phyloP scores from a whole-genome alignment of 805 yeast genomes.

The Candida piceae region DNA sequence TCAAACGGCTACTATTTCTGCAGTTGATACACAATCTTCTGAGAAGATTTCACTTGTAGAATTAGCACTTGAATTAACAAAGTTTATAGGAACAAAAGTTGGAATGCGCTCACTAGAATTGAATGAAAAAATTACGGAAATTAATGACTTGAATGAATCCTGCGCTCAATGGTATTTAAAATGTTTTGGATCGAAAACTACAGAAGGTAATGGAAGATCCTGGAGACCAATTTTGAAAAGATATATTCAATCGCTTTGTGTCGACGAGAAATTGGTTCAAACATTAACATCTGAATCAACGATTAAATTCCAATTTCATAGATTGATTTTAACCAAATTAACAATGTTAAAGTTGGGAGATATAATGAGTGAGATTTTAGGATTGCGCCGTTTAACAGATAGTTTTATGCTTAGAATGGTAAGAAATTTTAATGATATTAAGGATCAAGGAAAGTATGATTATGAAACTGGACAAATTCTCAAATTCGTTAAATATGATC shows the following conservation, averaged over 20 bases:
- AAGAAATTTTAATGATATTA: constrained; percentile 10
- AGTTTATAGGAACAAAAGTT: constrained; percentile 8
- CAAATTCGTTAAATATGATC: constrained; percentile 18
- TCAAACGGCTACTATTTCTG: too few species aligned
- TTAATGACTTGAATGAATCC: constrained; percentile 10
- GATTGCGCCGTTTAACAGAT: constrained; percentile 12
- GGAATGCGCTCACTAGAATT: constrained; percentile 9
- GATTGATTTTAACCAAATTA: constrained; percentile 17
- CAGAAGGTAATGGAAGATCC: background rate
- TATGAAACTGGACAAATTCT: constrained; percentile 14
- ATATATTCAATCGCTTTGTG: constrained; percentile 12
- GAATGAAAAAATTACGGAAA: constrained; percentile 7
- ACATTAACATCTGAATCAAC: constrained; percentile 11
- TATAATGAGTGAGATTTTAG: constrained; percentile 6
- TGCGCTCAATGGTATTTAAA: constrained; percentile 9
- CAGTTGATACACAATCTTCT: too few species aligned
- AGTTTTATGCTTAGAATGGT: constrained; percentile 13
- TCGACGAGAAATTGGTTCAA: constrained; percentile 9
- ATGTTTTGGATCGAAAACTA: background rate
- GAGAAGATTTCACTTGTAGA: constrained; percentile 3
- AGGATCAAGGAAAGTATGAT: constrained; percentile 4
- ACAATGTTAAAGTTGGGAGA: constrained; percentile 14
- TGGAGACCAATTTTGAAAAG: constrained; percentile 13
- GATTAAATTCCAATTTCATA: constrained; percentile 22
- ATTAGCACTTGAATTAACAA: constrained; percentile 5